phyloP scores from a whole-genome alignment of 2,329 filamentous ascomycete species.

The Chrysosphaeria jannelii region DNA sequence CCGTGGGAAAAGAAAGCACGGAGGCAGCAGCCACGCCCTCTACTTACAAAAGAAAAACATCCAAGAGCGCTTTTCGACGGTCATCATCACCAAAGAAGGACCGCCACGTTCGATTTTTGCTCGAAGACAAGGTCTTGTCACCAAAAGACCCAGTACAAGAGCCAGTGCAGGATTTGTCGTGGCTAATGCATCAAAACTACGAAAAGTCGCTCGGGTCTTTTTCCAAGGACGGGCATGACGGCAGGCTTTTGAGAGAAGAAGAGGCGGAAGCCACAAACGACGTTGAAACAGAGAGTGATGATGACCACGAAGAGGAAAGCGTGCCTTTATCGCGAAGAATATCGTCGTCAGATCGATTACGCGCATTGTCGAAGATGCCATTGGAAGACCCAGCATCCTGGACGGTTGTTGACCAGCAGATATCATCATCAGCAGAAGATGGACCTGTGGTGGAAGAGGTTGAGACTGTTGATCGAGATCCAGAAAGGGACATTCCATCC shows the following conservation, averaged over 20 bases:
- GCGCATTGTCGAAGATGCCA: constrained; percentile 9
- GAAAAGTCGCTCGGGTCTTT: too few relatives aligned
- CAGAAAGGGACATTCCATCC: too few relatives aligned
- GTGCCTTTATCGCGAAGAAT: constrained; percentile 9
- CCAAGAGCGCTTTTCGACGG: constrained; percentile 27
- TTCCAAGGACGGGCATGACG: background rate
- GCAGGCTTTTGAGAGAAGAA: background rate
- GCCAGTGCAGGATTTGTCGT: constrained; percentile 3
- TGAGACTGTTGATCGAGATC: too few relatives aligned
- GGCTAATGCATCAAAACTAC: constrained; percentile 3
- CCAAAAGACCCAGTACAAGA: constrained; percentile 18
- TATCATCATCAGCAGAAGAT: too few relatives aligned
- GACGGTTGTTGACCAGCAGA: constrained; percentile 9
- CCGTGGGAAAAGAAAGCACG: constrained; percentile 2
- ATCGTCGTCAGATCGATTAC: constrained; percentile 11
- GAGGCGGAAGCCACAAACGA: background rate
- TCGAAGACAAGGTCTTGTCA: constrained; percentile 27
- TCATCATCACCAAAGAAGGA: constrained; percentile 18
- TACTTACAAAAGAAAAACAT: constrained; percentile 11
- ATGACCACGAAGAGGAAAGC: constrained; percentile 8
- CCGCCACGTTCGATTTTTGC: constrained; percentile 25
- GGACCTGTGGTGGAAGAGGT: background rate
- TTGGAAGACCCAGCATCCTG: constrained; percentile 9
- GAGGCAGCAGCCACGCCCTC: constrained; percentile 2
- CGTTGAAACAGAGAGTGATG: constrained; percentile 5